Base-by-base conservation (phyloP, 2,329 filamentous ascomycete genomes). In the Aspergillus niger region DNA sequence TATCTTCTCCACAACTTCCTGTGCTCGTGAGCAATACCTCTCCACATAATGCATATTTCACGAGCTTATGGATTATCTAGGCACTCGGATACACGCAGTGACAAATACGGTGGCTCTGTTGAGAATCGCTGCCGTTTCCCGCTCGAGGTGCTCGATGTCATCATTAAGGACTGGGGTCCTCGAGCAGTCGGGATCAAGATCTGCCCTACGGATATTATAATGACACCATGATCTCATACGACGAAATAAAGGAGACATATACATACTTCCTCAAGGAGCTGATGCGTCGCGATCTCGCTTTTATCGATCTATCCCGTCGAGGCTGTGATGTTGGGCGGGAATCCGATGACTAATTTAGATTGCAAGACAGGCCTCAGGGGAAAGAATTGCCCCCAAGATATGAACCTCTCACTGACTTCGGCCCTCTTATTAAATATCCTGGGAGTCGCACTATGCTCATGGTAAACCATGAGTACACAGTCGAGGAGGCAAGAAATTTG, bases 101-200 rank as follows among this genome's bases (percentile, higher is more conserved):
- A 74, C 52, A 53, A 49, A 15, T 76, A 76, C 60, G 74, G 74
- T 38, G 74, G 74, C 30, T 66, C 65, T 13, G 64, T 67, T 4
- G 67, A 72, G 47, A 72, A 72, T 48, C 67, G 74, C 11, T 71
- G 68, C 60, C 64, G 67, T 15, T 75, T 76, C 62, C 57, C 68
- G 3, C 68, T 76, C 11, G 69, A 75, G 51, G 67, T 74, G 2
- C 57, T 74, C 32, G 66, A 71, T 8, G 70, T 69, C 0, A 66
- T 76, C 1, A 65, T 68, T 8, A 47, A 52, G 1, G 68, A 72
- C 28, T 68, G 64, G 48, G 66, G 68, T 11, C 17, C 65, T 15
- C 56, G 57, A 13, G 28, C 51, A 41, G 63, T 70, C n/a, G 64
- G 69, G 17, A 62, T 73, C 55, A 72, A 70, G 32, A 67, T 76